Evolutionary conservation across 768 basidiomycete genomes (phyloP).

Genomic region (Macrolepiota fuliginosa): DNA sequence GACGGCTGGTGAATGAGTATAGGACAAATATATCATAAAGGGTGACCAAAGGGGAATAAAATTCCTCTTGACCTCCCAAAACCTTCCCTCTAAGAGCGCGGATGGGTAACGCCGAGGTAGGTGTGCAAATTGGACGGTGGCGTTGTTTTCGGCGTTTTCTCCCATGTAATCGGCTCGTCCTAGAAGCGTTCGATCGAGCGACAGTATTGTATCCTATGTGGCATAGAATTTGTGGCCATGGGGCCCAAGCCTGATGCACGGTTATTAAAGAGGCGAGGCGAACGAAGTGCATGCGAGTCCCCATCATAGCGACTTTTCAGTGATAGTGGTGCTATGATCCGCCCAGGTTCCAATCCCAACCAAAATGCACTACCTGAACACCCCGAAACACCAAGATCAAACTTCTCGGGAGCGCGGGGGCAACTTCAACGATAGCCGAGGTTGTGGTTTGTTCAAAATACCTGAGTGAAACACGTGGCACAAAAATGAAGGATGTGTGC

Average conservation of each 20-base stretch:
- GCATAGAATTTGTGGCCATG: not conserved
- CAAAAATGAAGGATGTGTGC: no score
- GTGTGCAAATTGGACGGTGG: not conserved
- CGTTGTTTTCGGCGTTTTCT: not conserved
- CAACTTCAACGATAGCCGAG: not conserved
- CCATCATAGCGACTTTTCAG: not conserved
- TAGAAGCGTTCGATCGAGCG: not conserved
- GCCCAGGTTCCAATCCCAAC: not conserved
- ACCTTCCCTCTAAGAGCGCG: not conserved
- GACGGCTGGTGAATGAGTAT: not conserved
- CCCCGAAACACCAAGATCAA: not conserved
- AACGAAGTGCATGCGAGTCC: not conserved
- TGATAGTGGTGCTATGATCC: not conserved
- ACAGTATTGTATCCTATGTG: not conserved
- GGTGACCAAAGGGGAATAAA: not conserved
- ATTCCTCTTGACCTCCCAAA: not conserved
- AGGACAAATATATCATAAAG: not conserved
- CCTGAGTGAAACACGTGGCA: no score
- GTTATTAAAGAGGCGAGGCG: not conserved
- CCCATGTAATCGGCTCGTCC: not conserved
- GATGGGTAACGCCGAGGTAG: not conserved
- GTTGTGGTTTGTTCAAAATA: no score
- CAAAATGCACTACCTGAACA: not conserved
- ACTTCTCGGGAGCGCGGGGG: not conserved
- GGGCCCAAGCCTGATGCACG: not conserved